Evolutionary conservation across 1,284 basidiomycete species (phyloP).

Genomic region (Ceratobasidium sp.): DNA sequence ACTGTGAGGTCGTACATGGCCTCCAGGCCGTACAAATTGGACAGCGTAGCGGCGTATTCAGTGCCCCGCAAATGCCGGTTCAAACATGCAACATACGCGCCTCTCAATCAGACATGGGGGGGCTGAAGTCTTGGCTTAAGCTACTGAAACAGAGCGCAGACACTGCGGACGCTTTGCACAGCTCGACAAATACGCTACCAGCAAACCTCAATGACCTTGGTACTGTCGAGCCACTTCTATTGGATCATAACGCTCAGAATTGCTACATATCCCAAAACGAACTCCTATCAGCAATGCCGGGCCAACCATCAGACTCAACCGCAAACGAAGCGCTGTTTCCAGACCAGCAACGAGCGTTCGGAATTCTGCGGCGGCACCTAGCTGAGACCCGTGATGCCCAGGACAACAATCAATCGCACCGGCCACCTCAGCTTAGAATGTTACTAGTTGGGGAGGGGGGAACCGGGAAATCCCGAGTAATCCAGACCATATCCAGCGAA

Average conservation of each 20-base stretch:
- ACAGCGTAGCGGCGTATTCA: background rate
- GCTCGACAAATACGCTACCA: too few species aligned
- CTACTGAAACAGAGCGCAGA: background rate
- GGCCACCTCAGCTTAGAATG: slow-evolving; percentile 54
- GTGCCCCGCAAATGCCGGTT: background rate
- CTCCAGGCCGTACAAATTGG: slow-evolving; percentile 3
- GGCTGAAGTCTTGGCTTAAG: background rate
- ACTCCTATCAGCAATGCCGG: too few species aligned
- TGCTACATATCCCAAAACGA: too few species aligned
- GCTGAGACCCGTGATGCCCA: background rate
- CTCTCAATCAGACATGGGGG: background rate
- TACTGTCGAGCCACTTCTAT: background rate
- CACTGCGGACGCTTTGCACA: background rate
- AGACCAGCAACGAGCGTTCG: slow-evolving; percentile 41
- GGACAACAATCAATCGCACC: background rate
- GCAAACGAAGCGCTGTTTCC: background rate
- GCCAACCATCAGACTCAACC: too few species aligned
- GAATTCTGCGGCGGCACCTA: slow-evolving; percentile 27
- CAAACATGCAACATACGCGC: background rate
- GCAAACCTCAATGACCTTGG: background rate
- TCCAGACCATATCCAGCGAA: slow-evolving; percentile 55
- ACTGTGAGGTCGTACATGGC: background rate
- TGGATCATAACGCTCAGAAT: too few species aligned
- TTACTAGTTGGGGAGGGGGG: slow-evolving; percentile 59
- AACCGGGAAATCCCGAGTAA: slow-evolving; percentile 59